Conservation (phyloP, 73 alveolate genomes). For the Symbiodinium pilosum region DNA sequence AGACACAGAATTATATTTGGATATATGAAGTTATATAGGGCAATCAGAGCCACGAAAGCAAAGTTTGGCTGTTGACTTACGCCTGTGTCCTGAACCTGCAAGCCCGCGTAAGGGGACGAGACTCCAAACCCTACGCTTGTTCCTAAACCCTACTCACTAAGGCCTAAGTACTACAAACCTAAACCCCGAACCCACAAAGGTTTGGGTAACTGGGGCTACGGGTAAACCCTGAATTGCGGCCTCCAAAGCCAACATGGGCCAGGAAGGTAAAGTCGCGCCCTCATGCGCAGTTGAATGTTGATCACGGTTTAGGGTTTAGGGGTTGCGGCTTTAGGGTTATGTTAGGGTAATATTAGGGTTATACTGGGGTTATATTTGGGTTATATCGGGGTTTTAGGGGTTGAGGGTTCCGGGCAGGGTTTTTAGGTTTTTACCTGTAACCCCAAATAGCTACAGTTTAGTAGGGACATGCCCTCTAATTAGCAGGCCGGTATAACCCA, state of each 20-base stretch:
- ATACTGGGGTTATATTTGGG: not conserved
- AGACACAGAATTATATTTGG: too few species aligned
- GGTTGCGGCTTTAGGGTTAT: not conserved
- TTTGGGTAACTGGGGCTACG: not conserved
- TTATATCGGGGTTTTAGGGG: not conserved
- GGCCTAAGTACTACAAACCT: not conserved
- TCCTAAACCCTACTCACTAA: not conserved
- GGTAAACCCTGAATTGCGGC: not conserved
- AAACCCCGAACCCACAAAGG: not conserved
- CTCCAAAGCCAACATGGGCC: conserved; percentile 85
- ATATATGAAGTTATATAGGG: too few species aligned
- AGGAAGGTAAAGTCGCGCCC: conserved; percentile 73
- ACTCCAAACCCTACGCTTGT: too few species aligned
- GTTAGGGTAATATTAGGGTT: not conserved
- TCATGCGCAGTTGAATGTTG: not conserved
- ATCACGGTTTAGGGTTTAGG: not conserved
- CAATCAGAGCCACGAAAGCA: too few species aligned
- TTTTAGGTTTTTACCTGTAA: too few species aligned
- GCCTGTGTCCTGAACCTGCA: too few species aligned
- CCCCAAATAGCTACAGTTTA: too few species aligned
- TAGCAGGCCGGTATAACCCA: too few species aligned
- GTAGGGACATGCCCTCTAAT: too few species aligned
- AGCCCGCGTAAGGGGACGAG: too few species aligned
- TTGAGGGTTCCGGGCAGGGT: not conserved
- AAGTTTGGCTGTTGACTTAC: too few species aligned